Conservation (phyloP, 805 yeast genomes). For the Ogataea parapolymorpha region DNA sequence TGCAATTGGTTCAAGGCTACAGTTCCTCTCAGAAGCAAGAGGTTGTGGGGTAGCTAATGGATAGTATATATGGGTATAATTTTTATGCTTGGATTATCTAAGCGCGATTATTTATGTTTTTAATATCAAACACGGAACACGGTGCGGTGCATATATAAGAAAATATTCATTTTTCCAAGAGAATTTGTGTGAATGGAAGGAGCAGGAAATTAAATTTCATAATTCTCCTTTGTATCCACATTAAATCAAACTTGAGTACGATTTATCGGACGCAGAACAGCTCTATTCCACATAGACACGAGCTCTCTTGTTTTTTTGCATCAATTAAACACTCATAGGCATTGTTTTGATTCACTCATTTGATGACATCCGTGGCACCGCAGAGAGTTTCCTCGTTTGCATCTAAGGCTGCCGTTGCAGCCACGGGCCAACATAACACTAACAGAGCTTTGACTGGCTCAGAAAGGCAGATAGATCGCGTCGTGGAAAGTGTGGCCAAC, state of each 20-base stretch:
- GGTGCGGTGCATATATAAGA: background rate
- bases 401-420: slow-evolving; percentile 25
- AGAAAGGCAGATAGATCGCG: slow-evolving; percentile 34
- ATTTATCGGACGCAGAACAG: background rate
- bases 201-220: background rate
- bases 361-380: slow-evolving; percentile 12
- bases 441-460: background rate
- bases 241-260: background rate
- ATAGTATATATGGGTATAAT: background rate
- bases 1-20: background rate
- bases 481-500: slow-evolving; percentile 35
- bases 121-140: slow-evolving; percentile 9
- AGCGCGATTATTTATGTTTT: background rate
- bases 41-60: background rate
- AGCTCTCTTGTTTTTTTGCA: background rate
- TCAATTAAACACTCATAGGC: too few species aligned
- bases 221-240: background rate
- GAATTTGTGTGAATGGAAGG: slow-evolving; percentile 1
- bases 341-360: background rate
- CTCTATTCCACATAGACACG: background rate
- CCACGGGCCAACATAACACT: slow-evolving; percentile 5
- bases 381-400: slow-evolving; percentile 25
- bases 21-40: background rate
- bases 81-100: too few species aligned
- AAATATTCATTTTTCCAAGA: slow-evolving; percentile 2